A percentile compares a stretch with the other conserved stretches of the same genome.
These are phyloP conservation scores for Lactarius deliciosus DNA, from an alignment of 768 basidiomycete genomes.

Conservation along the genomic window DNA sequence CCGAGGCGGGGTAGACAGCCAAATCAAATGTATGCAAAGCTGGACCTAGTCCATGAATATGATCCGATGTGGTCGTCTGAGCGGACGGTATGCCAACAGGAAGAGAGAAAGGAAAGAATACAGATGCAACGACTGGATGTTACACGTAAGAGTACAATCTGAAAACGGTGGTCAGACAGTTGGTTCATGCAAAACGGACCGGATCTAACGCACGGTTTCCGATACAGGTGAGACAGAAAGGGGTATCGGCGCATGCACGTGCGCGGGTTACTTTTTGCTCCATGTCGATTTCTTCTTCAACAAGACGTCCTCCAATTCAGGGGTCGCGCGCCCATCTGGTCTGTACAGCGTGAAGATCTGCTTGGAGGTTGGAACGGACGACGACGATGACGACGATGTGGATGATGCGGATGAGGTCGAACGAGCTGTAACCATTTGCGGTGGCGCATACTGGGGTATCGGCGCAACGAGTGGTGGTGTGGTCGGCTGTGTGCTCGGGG, in stretches of 20 bases:
- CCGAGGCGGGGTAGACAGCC: neutral
- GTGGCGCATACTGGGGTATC: slow-evolving; percentile 19
- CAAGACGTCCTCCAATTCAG: slow-evolving; percentile 50
- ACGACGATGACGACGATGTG: slow-evolving; percentile 12
- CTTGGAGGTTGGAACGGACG: slow-evolving; percentile 13
- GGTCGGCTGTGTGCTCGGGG: slow-evolving; percentile 19
- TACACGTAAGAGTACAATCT: slow-evolving; percentile 1
- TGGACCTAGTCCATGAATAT: slow-evolving; percentile 5
- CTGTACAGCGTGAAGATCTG: slow-evolving; percentile 53
- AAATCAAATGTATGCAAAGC: slow-evolving; percentile 9
- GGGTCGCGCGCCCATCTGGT: slow-evolving; percentile 50
- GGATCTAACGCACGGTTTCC: neutral
- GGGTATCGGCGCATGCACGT: neutral
- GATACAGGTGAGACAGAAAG: neutral
- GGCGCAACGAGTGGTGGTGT: slow-evolving; percentile 17
- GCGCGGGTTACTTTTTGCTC: slow-evolving; percentile 21
- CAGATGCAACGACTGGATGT: neutral
- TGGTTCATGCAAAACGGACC: neutral
- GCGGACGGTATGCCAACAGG: neutral
- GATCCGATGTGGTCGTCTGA: neutral
- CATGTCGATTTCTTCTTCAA: slow-evolving; percentile 40
- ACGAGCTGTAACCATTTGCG: neutral
- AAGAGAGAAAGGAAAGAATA: neutral
- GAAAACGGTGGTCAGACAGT: slow-evolving; percentile 6
- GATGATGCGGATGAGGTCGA: slow-evolving; percentile 22